phyloP scores from a whole-genome alignment of 345 rosid species.

The Schrenkiella parvula region DNA sequence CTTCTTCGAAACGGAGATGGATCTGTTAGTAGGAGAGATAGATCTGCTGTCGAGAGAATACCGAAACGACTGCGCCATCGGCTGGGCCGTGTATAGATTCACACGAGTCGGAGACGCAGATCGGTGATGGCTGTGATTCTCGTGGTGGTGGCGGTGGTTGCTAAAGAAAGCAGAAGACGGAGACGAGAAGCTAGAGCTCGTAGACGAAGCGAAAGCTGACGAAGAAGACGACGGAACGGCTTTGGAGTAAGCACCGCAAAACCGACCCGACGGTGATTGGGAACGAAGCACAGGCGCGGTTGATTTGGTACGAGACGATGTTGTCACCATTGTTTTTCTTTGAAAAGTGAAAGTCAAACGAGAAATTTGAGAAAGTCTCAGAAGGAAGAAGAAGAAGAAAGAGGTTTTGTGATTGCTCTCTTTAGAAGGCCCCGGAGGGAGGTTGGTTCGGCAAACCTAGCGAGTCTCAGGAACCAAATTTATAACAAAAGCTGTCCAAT shows the following conservation, averaged over 20 bases:
- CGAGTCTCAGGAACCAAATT: constrained; percentile 31
- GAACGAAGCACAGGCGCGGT: constrained; percentile 26
- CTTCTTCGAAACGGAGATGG: constrained; percentile 47
- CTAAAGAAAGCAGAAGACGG: constrained; percentile 34
- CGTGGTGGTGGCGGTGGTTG: neutral
- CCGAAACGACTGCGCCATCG: constrained; percentile 24
- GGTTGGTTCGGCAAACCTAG: constrained; percentile 40
- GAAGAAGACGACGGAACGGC: constrained; percentile 27
- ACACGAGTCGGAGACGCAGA: constrained; percentile 38
- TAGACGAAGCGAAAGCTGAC: constrained; percentile 30
- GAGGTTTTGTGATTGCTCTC: neutral
- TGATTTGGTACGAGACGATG: constrained; percentile 33
- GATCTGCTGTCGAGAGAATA: constrained; percentile 32
- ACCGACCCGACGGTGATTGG: constrained; percentile 27
- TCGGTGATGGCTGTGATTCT: constrained; percentile 17
- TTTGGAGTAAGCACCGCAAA: constrained; percentile 23
- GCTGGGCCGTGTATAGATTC: neutral
- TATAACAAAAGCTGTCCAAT: constrained; percentile 21
- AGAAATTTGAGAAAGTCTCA: neutral
- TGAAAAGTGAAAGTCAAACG: neutral
- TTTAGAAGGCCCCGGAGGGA: constrained; percentile 13
- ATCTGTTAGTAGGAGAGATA: constrained; percentile 44
- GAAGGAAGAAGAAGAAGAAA: neutral
- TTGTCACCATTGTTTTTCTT: constrained; percentile 22
- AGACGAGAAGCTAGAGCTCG: constrained; percentile 34